Evolutionary conservation across 371 early-diverging fungal species (phyloP).

Genomic region (Blastocladiella emersonii): DNA sequence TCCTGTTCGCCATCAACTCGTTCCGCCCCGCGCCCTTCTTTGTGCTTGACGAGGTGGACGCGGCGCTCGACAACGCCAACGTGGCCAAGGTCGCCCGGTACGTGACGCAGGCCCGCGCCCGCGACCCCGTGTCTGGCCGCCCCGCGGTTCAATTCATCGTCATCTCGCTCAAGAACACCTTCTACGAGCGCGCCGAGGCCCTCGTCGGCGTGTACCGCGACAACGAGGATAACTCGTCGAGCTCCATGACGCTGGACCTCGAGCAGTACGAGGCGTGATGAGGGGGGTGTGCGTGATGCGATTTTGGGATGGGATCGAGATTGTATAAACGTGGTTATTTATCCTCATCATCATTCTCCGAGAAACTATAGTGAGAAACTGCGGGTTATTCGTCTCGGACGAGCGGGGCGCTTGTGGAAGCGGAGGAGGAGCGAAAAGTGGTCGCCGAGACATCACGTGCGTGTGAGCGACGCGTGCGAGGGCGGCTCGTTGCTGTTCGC

Average conservation of each 20-base stretch:
- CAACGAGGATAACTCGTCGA: conserved; percentile 66
- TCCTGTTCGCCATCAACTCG: conserved; percentile 95
- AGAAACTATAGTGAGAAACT: too few relatives aligned
- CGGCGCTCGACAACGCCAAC: conserved; percentile 96
- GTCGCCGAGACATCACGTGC: too few relatives aligned
- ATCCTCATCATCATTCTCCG: too few relatives aligned
- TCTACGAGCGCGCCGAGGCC: conserved; percentile 89
- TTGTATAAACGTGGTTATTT: too few relatives aligned
- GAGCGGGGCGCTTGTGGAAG: too few relatives aligned
- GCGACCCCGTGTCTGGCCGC: conserved; percentile 14
- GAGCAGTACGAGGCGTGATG: too few relatives aligned
- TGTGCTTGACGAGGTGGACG: conserved; percentile 99
- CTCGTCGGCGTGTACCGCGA: conserved; percentile 96
- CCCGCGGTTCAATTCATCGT: conserved; percentile 87
- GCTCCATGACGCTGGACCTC: conserved; percentile 65
- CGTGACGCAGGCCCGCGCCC: conserved; percentile 36
- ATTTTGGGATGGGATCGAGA: too few relatives aligned
- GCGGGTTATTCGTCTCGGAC: too few relatives aligned
- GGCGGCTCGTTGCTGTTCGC: too few relatives aligned
- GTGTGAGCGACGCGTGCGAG: too few relatives aligned
- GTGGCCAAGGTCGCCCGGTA: conserved; percentile 85
- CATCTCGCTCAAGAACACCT: conserved; percentile 87
- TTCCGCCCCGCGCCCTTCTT: conserved; percentile 97
- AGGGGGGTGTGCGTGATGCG: too few relatives aligned
- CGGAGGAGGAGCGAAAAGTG: too few relatives aligned